These are phyloP conservation scores for Tetrastigma voinierianum DNA, from an alignment of 164 flowering plant genomes.

Conservation along the genomic window DNA sequence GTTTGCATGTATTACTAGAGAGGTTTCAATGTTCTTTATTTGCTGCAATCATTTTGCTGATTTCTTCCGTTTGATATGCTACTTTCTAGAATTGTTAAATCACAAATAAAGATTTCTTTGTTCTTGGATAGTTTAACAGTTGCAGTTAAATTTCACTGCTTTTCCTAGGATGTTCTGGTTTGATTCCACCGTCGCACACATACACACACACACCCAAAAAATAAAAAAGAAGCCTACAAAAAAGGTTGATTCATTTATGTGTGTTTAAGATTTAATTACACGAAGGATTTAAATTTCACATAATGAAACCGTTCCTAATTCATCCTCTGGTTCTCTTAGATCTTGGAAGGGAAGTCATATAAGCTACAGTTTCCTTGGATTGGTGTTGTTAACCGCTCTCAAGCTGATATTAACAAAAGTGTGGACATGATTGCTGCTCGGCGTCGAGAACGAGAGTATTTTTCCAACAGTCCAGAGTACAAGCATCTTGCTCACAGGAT, in stretches of 20 bases:
- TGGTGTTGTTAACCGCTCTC: constrained; percentile 91
- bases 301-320: background rate
- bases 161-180: too few relatives aligned
- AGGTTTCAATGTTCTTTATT: too few relatives aligned
- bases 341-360: constrained; percentile 77
- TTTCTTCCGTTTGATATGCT: too few relatives aligned
- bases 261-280: background rate
- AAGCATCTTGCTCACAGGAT: constrained; percentile 66
- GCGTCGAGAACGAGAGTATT: constrained; percentile 73
- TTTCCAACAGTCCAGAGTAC: constrained; percentile 65
- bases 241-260: background rate
- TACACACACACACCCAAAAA: too few relatives aligned
- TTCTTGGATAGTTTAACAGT: too few relatives aligned
- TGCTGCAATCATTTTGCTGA: too few relatives aligned
- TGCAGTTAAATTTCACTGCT: too few relatives aligned
- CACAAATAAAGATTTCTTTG: too few relatives aligned
- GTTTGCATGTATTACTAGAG: too few relatives aligned
- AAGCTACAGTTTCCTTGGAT: constrained; percentile 81
- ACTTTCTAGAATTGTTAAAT: too few relatives aligned
- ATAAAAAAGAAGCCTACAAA: too few relatives aligned
- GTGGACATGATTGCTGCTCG: constrained; percentile 94
- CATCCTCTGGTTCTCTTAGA: constrained; percentile 32
- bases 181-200: too few relatives aligned
- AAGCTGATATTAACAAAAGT: constrained; percentile 80
- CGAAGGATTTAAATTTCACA: background rate